These are phyloP conservation scores for Ophiostoma angusticollis DNA, from an alignment of 2,329 filamentous ascomycete genomes.

Conservation along the genomic window DNA sequence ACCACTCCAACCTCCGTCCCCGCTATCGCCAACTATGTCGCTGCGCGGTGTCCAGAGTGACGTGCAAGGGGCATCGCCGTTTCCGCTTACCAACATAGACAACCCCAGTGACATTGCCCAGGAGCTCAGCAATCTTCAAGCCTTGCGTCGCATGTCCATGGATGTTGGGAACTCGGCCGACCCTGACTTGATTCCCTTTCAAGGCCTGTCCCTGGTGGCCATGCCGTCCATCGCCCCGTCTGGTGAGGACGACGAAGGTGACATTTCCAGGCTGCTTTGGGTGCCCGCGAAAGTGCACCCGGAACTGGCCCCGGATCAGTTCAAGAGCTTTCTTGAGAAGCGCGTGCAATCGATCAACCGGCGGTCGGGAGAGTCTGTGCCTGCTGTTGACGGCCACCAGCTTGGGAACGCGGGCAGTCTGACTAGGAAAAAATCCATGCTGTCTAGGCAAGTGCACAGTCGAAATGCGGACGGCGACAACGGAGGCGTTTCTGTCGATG, in stretches of 20 bases:
- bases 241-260: constrained; percentile 68
- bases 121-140: constrained; percentile 84
- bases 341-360: constrained; percentile 81
- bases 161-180: constrained; percentile 64
- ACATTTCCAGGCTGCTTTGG: constrained; percentile 84
- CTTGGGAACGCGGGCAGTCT: constrained; percentile 30
- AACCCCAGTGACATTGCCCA: constrained; percentile 81
- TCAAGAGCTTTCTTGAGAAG: constrained; percentile 92
- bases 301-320: constrained; percentile 87
- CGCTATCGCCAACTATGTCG: constrained; percentile 39
- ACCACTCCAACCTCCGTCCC: constrained; percentile 26
- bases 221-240: constrained; percentile 62
- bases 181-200: constrained; percentile 65
- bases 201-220: constrained; percentile 48
- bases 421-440: constrained; percentile 84
- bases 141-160: constrained; percentile 87
- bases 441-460: constrained; percentile 81
- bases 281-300: constrained; percentile 90
- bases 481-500: neutral
- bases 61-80: constrained; percentile 45
- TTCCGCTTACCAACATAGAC: constrained; percentile 80
- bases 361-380: constrained; percentile 58
- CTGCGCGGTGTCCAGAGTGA: constrained; percentile 44
- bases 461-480: constrained; percentile 38
- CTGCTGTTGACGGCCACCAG: constrained; percentile 38